phyloP scores from a whole-genome alignment of 106 monocot species.

The Allium sativum region DNA sequence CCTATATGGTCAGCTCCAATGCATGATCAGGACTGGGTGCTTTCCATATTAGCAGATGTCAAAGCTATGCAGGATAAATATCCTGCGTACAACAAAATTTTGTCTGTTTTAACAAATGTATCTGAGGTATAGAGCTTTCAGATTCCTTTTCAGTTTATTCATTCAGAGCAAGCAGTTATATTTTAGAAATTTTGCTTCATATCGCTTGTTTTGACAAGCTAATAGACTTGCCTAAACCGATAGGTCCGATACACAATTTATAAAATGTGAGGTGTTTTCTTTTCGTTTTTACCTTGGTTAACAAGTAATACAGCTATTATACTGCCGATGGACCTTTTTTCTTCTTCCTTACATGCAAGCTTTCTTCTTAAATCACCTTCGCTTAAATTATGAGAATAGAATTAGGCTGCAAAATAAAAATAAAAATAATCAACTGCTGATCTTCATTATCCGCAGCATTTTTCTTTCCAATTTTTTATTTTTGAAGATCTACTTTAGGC shows the following conservation, averaged over 20 bases:
- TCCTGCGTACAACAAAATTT: constrained; percentile 84
- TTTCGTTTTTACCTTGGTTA: not conserved
- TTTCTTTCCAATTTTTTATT: too few species aligned
- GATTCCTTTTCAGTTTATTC: not conserved
- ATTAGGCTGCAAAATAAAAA: too few species aligned
- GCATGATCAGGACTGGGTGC: constrained; percentile 79
- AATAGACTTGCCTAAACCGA: not conserved
- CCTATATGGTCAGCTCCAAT: constrained; percentile 98
- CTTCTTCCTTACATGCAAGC: too few species aligned
- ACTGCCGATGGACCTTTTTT: too few species aligned
- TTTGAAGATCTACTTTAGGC: too few species aligned
- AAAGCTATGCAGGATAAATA: constrained; percentile 50
- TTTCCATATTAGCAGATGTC: constrained; percentile 52
- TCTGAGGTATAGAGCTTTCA: constrained; percentile 52
- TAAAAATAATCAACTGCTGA: too few species aligned
- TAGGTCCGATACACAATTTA: too few species aligned
- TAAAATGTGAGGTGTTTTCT: not conserved
- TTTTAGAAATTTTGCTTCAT: not conserved
- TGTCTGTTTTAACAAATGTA: constrained; percentile 70
- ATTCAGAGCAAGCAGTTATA: not conserved
- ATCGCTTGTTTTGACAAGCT: not conserved
- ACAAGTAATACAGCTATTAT: too few species aligned
- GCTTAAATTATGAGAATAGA: too few species aligned
- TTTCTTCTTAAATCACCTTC: too few species aligned
- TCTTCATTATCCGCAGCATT: too few species aligned